phyloP scores from a whole-genome alignment of 2,329 filamentous ascomycete genomes.

The Sordariomycetes sp. region DNA sequence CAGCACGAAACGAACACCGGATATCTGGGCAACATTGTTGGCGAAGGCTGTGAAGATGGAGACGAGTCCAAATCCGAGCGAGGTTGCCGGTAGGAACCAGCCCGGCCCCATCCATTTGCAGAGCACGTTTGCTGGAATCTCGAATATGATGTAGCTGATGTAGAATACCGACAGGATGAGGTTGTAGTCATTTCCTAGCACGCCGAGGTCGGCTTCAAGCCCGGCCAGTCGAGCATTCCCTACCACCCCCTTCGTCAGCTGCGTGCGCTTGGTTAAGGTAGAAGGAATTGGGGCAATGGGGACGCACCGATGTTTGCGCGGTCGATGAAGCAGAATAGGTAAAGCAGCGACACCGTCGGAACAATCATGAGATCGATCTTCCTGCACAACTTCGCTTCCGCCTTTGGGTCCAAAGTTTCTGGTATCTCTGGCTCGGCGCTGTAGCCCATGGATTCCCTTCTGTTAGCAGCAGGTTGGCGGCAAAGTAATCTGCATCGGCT shows the following conservation, averaged over 20 bases:
- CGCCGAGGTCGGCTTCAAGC: constrained; percentile 47
- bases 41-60: constrained; percentile 60
- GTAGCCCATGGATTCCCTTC: too few relatives aligned
- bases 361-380: constrained; percentile 59
- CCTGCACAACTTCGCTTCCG: constrained; percentile 44
- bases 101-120: constrained; percentile 65
- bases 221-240: constrained; percentile 60
- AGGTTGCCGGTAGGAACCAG: constrained; percentile 56
- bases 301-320: constrained; percentile 58
- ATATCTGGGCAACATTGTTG: constrained; percentile 35
- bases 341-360: constrained; percentile 55
- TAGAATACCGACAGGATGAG: constrained; percentile 58
- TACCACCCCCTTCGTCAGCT: neutral
- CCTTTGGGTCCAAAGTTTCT: constrained; percentile 40
- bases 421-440: constrained; percentile 9
- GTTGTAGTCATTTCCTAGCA: constrained; percentile 60
- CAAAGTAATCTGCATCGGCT: too few relatives aligned
- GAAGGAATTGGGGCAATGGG: neutral
- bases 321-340: constrained; percentile 66
- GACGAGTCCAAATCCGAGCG: constrained; percentile 50
- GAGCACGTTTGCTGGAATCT: constrained; percentile 57
- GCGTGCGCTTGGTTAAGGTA: neutral
- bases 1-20: constrained; percentile 55
- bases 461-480: too few relatives aligned
- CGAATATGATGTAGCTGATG: constrained; percentile 62